A percentile compares a stretch with the other conserved stretches of the same genome.
Conservation (phyloP, 768 basidiomycete genomes). For the Lactifluus volemus region DNA sequence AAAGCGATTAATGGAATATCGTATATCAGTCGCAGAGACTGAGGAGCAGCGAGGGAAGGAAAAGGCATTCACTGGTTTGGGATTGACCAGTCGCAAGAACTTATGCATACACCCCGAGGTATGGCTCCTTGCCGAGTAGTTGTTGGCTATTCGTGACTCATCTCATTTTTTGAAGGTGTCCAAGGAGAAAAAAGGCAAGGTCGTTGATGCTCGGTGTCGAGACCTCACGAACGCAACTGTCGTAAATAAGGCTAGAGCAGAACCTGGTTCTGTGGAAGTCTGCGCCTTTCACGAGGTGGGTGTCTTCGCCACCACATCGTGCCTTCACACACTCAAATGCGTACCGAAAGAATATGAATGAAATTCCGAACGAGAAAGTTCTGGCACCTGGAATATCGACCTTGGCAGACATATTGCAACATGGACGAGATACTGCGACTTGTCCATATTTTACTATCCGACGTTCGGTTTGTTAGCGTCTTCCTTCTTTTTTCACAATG, state of each 20-base stretch:
- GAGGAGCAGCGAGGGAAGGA: slow-evolving; percentile 73
- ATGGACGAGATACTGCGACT: slow-evolving; percentile 74
- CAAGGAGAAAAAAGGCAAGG: slow-evolving; percentile 97
- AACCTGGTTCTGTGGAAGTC: slow-evolving; percentile 86
- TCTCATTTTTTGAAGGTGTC: slow-evolving; percentile 50
- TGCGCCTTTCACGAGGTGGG: slow-evolving; percentile 94
- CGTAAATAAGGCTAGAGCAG: slow-evolving; percentile 72
- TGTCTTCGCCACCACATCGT: background rate
- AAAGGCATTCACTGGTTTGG: slow-evolving; percentile 75
- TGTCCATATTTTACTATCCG: slow-evolving; percentile 97
- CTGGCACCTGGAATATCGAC: slow-evolving; percentile 90
- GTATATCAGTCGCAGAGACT: slow-evolving; percentile 61
- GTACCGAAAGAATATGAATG: slow-evolving; percentile 60
- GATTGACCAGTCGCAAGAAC: slow-evolving; percentile 93
- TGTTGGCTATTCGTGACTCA: background rate
- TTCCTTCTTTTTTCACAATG: background rate
- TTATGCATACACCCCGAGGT: slow-evolving; percentile 94
- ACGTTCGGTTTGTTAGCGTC: slow-evolving; percentile 65
- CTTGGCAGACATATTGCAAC: slow-evolving; percentile 82
- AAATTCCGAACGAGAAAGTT: slow-evolving; percentile 70
- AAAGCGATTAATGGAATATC: slow-evolving; percentile 88
- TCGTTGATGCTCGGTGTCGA: slow-evolving; percentile 94
- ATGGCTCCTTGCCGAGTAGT: slow-evolving; percentile 17
- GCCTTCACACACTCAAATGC: background rate
- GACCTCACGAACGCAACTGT: slow-evolving; percentile 83